Evolutionary conservation across 1,284 basidiomycete species (phyloP), one percentile per base, ranked within the genome.

Genomic region (Austroboletus olivaceoglutinosus): DNA sequence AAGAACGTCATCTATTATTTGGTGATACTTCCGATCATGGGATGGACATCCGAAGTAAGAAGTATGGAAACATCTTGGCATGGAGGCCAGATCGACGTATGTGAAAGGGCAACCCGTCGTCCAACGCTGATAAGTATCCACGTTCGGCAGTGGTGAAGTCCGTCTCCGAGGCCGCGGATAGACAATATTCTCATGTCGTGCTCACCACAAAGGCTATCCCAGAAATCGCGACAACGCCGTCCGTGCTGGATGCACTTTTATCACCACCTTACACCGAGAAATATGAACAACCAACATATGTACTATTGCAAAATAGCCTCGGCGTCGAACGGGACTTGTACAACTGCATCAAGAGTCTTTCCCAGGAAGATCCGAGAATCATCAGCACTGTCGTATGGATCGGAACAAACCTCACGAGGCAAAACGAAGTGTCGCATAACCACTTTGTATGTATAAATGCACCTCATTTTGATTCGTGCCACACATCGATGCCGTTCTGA

Each of bases 301-400:
- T 87, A 2, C 64, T 91, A 15, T 68, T 92, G 40, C 87, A 91
- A 70, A 92, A 93, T 64, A 89, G 90, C 2, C 71, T 93, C 5
- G 83, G 82, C 27, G 82, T 90, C 21, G 89, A 92, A 62, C 71
- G 70, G 25, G 86, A 89, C 51, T 70, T 90, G 27, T 84, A 86
- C 58, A 58, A 76, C 5, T 74, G 77, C 0, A 62, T 85, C 11
- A 76, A 77, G 51, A 59, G 66, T 10, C 63, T 80, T 5, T 59
- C 61, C 2, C 70, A 73, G 33, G 70, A 67, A 15, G 67, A 73
- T 50, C 81, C 81, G 1, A 74, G 64, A 29, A 81, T 85, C 31
- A 71, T 85, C 45, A 77, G 76, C 51, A 74, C 76, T 3, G 77
- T 82, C 4, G 60, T 84, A 8, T 81, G 75, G 67, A 80, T 85